Evolutionary conservation across 2,329 filamentous ascomycete genomes (phyloP), one percentile per base, ranked within the genome.

Genomic region (Colletotrichum costaricense): DNA sequence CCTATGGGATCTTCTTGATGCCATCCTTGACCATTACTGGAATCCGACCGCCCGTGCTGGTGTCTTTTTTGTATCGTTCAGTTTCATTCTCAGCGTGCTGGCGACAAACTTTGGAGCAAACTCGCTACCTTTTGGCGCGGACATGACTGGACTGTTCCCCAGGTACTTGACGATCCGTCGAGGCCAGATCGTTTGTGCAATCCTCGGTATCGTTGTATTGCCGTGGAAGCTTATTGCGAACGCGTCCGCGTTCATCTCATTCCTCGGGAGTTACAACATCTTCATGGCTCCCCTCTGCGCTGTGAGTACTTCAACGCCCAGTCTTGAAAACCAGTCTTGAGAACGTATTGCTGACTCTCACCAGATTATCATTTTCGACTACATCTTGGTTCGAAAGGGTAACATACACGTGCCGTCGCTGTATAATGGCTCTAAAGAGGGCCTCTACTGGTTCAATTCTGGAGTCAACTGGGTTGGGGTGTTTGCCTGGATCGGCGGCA

Each of bases 1-100:
- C 42, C 76, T 80, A 8, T 82, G 81, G 76, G 81, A 82, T 54
- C 74, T 83, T 7, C 76, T 83, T 2, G 78, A 81, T 8, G 78
- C 80, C 11, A 82, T 84, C 16, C 75, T 84, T 7, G 82, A 84
- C 49, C 79, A 81, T 67, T 76, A 81, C 28, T 82, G 80, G 76
- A 79, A 74, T 3, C 75, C 80, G 1, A 78, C 75, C 3, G 77
- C 77, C 2, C 76, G 82, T 4, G 77, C 79, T 0, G 82, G 78
- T 1, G 78, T 84, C 38, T 82, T 83, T 65, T 80, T 84, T 22
- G 80, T 65, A 1, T 68, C 77, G 1, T 62, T 78, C 7, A 72
- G 75, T 26, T 79, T 78, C 63, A 62, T 77, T 5, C 12, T 79
- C 2, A 76, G 74, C 19, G 73, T 76, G 56, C 69, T 79, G 54